Evolutionary conservation across 2,329 filamentous ascomycete species (phyloP), one percentile per base, ranked within the genome.

Genomic region (Thelonectria blattea): DNA sequence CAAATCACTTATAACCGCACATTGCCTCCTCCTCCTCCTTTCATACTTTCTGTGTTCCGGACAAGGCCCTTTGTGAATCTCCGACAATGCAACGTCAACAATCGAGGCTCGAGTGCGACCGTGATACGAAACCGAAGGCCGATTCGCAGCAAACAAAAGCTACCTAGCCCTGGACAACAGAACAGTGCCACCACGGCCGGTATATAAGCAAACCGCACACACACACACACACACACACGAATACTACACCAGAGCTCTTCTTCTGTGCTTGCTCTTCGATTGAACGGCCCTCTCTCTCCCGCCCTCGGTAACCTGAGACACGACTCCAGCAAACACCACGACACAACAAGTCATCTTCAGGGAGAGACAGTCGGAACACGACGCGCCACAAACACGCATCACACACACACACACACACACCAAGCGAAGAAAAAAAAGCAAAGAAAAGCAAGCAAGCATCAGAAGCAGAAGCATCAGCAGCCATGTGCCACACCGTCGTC

Each of bases 401-500:
- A 30, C 27, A 30, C 27, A 7, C 27, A 30, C 27, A 30, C 27
- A 7, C 27, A 30, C 6, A 24, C 22, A 34, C 32, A 34, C 34
- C 34, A 11, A 37, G 34, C 34, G 10, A 37, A 15, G 15, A 37
- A 15, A 37, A 15, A 37, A 15, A 37, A 14, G 34, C 27, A 30
- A 24, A 34, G 12, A 34, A 24, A 24, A 30, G 27, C 27, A 30
- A 30, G 27, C 27, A 24, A 24, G n/a, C n/a, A n/a, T n/a, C n/a
- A n/a, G n/a, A n/a, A n/a, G n/a, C n/a, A n/a, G n/a, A n/a, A n/a
- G n/a, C n/a, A n/a, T n/a, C 22, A 24, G 22, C 3, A 30, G 27
- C 27, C 56, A 73, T 72, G 71, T 73, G 71, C 51, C 71, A 72
- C 68, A 71, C 65, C 41, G 65, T 72, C 58, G 64, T 71, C 39